Evolutionary conservation across 306 rosid species (phyloP), one percentile per base, ranked within the genome.

Genomic region (Rosa persica): DNA sequence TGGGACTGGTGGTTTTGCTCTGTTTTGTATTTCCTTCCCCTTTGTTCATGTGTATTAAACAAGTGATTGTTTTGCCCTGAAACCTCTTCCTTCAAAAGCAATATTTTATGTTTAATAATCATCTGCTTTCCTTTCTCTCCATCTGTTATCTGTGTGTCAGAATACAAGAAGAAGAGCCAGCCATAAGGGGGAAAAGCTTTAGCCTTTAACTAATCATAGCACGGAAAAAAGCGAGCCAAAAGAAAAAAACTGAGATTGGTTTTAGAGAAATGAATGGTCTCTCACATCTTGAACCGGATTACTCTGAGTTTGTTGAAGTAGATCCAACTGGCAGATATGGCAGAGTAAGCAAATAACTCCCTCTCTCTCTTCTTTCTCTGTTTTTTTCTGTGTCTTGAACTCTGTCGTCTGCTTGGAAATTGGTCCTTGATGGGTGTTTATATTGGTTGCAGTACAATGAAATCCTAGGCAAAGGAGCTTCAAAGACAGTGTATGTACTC

Each of bases 281-380:
- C 49, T 34, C 84, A 46, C 83, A 80, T 78, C 78, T 89, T 73
- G 89, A 93, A 67, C 79, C 85, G n/a, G 93, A 87, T 85, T 81
- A 60, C 79, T 68, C 87, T 25, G 97, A 87, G 70, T 93, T 89
- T 66, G 96, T 93, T 43, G 99, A 95, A 87, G 85, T 93, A 81
- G 99, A 95, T 93, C 99, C 99, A 72, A 91, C 97, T 80, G 97
- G 99, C 69, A 91, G 99, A 95, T 95, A 95, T 86, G 99, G 98
- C 96, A 88, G 98, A 78, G 99, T 95, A 89, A 6, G 71, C 42
- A 39, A 20, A 1, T 15, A n/a, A 48, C 67, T 71, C 57, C 51
- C 54, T 58, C 69, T 42, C 76, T 62, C 81, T 43, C 69, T 36
- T 65, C 60, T 23, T 38, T 54, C 40, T 71, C 65, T 72, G 23